Conservation (phyloP, 2,329 filamentous ascomycete species). For the Trichoderma sp. region DNA sequence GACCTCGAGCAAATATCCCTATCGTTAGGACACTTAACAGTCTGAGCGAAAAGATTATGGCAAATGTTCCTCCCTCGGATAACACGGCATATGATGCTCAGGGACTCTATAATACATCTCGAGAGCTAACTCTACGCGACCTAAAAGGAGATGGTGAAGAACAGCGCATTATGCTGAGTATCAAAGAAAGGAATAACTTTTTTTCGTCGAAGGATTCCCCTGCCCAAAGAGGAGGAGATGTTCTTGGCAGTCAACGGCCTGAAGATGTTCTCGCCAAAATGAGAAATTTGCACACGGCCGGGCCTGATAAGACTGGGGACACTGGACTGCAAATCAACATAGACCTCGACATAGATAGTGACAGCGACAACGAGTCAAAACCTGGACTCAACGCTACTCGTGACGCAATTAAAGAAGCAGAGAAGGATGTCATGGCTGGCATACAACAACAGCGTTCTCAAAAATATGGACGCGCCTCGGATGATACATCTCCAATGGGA, state of each 20-base stretch:
- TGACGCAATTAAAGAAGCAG: slow-evolving; percentile 63
- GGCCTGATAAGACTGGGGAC: slow-evolving; percentile 50
- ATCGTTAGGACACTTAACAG: slow-evolving; percentile 89
- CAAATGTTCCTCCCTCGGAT: slow-evolving; percentile 79
- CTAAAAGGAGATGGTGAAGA: slow-evolving; percentile 73
- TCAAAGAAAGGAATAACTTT: slow-evolving; percentile 84
- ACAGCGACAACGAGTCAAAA: slow-evolving; percentile 64
- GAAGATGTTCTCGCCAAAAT: slow-evolving; percentile 66
- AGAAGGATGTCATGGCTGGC: slow-evolving; percentile 65
- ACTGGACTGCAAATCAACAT: slow-evolving; percentile 65
- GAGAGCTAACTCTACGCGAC: slow-evolving; percentile 76
- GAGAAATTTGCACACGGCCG: slow-evolving; percentile 58
- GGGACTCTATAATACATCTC: slow-evolving; percentile 72
- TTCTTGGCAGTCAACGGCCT: slow-evolving; percentile 71
- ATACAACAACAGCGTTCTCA: slow-evolving; percentile 63
- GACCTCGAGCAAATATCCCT: slow-evolving; percentile 76
- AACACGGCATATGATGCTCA: slow-evolving; percentile 57
- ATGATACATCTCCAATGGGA: slow-evolving; percentile 55
- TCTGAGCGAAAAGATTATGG: slow-evolving; percentile 91
- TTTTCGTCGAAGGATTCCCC: slow-evolving; percentile 64
- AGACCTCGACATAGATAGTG: slow-evolving; percentile 69
- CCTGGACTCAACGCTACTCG: slow-evolving; percentile 68
- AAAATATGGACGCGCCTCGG: slow-evolving; percentile 52
- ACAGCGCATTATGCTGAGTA: slow-evolving; percentile 77
- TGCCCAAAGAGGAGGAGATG: slow-evolving; percentile 45